A percentile compares a stretch with the other conserved stretches of the same genome.
Evolutionary conservation across 306 rosid genomes (phyloP).

Genomic region (Fragaria nilgerrensis): DNA sequence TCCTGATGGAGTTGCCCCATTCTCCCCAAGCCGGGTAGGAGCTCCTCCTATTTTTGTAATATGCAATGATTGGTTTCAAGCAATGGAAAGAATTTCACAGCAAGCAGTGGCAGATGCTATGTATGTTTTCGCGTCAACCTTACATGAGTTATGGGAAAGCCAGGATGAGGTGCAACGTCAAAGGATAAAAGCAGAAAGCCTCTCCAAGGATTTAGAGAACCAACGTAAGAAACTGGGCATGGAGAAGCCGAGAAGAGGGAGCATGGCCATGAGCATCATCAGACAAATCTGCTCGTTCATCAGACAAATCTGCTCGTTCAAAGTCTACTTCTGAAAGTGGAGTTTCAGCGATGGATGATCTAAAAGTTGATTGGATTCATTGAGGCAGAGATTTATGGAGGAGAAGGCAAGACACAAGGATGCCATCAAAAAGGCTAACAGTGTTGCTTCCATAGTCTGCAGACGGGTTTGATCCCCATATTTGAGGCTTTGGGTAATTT

Average conservation of each 20-base stretch:
- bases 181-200: constrained; percentile 72
- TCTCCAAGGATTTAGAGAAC: constrained; percentile 72
- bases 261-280: constrained; percentile 47
- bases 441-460: constrained; percentile 78
- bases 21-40: constrained; percentile 84
- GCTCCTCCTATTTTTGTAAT: constrained; percentile 83
- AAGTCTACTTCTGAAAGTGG: constrained; percentile 62
- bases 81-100: constrained; percentile 79
- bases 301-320: constrained; percentile 45
- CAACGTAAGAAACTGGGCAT: constrained; percentile 56
- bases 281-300: no score
- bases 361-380: constrained; percentile 83
- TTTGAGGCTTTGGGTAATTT: constrained; percentile 78
- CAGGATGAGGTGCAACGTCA: constrained; percentile 86
- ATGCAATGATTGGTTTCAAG: constrained; percentile 93
- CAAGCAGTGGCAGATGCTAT: constrained; percentile 65
- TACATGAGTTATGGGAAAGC: constrained; percentile 83
- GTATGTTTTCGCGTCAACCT: constrained; percentile 68
- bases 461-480: constrained; percentile 84
- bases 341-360: constrained; percentile 82
- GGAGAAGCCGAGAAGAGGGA: constrained; percentile 50
- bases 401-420: constrained; percentile 80
- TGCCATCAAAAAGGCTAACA: constrained; percentile 64
- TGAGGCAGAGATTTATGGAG: constrained; percentile 67
- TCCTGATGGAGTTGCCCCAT: constrained; percentile 78